Evolutionary conservation across 495 filamentous ascomycete genomes (phyloP).

Genomic region (Hypoxylon intermedium): DNA sequence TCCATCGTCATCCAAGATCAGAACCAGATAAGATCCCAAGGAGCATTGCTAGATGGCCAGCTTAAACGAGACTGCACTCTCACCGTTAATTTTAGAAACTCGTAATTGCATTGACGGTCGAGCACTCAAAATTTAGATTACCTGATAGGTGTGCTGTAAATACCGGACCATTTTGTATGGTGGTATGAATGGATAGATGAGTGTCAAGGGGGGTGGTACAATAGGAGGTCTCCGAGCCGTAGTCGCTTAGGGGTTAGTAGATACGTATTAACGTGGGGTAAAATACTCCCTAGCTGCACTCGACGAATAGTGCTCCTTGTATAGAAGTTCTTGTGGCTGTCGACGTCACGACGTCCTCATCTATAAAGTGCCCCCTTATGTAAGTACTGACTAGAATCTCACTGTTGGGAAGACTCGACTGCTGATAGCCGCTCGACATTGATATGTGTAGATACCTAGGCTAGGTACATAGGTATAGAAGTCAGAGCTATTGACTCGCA

Average conservation of each 20-base stretch:
- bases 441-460: too few species aligned
- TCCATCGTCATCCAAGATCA: slow-evolving; percentile 34
- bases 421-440: too few species aligned
- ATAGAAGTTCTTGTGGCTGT: background rate
- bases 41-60: slow-evolving; percentile 14
- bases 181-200: slow-evolving; percentile 22
- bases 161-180: slow-evolving; percentile 20
- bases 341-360: slow-evolving; percentile 11
- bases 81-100: slow-evolving; percentile 11
- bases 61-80: slow-evolving; percentile 13
- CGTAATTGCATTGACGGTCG: slow-evolving; percentile 1
- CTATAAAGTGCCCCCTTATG: too few species aligned
- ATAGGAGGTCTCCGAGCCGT: too few species aligned
- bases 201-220: too few species aligned
- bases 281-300: too few species aligned
- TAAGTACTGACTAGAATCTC: too few species aligned
- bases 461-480: too few species aligned
- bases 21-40: slow-evolving; percentile 35
- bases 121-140: slow-evolving; percentile 11
- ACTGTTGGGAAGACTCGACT: too few species aligned
- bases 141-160: slow-evolving; percentile 17
- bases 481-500: too few species aligned
- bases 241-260: background rate
- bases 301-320: too few species aligned
- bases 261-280: slow-evolving; percentile 21